Evolutionary conservation across 2,329 filamentous ascomycete genomes (phyloP).

Genomic region (Paramyrothecium roridum): DNA sequence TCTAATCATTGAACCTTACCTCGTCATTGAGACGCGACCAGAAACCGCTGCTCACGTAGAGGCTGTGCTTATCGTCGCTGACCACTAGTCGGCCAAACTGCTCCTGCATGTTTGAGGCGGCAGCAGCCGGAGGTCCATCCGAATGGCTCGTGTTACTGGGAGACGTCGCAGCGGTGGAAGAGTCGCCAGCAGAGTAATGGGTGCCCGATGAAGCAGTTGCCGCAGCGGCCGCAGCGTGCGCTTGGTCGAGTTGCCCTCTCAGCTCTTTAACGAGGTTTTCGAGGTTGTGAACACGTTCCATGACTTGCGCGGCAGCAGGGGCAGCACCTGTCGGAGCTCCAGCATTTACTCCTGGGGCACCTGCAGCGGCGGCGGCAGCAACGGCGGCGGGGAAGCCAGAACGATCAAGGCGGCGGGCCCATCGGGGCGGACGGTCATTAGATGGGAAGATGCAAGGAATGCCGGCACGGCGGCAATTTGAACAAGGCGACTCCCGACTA

Average conservation of each 20-base stretch:
- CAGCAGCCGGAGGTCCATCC: conserved; percentile 4
- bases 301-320: conserved; percentile 32
- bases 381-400: conserved; percentile 28
- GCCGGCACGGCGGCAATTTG: conserved; percentile 51
- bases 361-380: conserved; percentile 4
- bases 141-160: conserved; percentile 21
- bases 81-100: conserved; percentile 47
- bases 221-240: conserved; percentile 24
- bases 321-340: conserved; percentile 16
- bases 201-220: conserved; percentile 9
- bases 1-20: conserved; percentile 26
- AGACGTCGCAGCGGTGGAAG: conserved; percentile 21
- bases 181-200: conserved; percentile 11
- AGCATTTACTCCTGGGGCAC: not conserved
- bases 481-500: conserved; percentile 53
- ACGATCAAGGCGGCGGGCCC: conserved; percentile 49
- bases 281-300: conserved; percentile 46
- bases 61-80: conserved; percentile 36
- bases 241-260: conserved; percentile 39
- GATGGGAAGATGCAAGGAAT: conserved; percentile 51
- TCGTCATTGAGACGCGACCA: conserved; percentile 56
- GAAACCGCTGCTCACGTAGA: conserved; percentile 50
- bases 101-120: conserved; percentile 23
- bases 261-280: conserved; percentile 50
- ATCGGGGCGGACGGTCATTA: conserved; percentile 46